Evolutionary conservation across 495 filamentous ascomycete genomes (phyloP).

Genomic region (Trichoderma orchidacearum): DNA sequence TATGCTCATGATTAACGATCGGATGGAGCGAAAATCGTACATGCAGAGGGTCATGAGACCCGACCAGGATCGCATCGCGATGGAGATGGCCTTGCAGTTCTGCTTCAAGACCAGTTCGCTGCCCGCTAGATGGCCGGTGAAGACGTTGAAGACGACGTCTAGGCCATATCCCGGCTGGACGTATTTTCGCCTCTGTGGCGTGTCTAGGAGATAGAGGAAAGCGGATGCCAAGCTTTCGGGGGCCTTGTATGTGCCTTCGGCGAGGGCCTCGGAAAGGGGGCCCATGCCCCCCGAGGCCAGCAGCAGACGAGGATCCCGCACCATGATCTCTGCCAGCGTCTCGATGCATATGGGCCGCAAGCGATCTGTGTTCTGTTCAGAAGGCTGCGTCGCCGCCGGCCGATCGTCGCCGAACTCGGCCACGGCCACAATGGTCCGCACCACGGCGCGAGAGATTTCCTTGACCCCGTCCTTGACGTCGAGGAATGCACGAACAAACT

Average conservation of each 20-base stretch:
- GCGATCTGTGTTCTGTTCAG: constrained; percentile 63
- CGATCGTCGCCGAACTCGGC: constrained; percentile 85
- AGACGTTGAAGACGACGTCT: constrained; percentile 71
- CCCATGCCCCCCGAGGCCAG: constrained; percentile 69
- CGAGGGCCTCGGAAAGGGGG: constrained; percentile 70
- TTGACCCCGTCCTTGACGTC: constrained; percentile 87
- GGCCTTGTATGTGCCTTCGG: constrained; percentile 82
- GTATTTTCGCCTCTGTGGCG: constrained; percentile 64
- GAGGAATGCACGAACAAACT: constrained; percentile 89
- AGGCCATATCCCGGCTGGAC: constrained; percentile 68
- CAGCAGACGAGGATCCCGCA: constrained; percentile 68
- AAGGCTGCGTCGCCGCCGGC: constrained; percentile 38
- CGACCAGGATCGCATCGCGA: constrained; percentile 89
- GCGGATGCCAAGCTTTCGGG: constrained; percentile 72
- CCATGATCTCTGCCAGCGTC: constrained; percentile 80
- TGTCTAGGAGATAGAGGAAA: constrained; percentile 80
- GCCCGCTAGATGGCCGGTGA: constrained; percentile 66
- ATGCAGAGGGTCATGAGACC: constrained; percentile 74
- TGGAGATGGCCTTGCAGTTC: constrained; percentile 72
- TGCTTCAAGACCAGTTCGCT: constrained; percentile 69
- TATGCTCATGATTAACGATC: constrained; percentile 67
- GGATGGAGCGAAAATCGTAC: constrained; percentile 69
- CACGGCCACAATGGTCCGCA: constrained; percentile 76
- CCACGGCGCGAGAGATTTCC: constrained; percentile 75
- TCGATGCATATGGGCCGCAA: constrained; percentile 79